Evolutionary conservation across 176 grass and related monocot species (phyloP).

Genomic region (Chloris gayana): DNA sequence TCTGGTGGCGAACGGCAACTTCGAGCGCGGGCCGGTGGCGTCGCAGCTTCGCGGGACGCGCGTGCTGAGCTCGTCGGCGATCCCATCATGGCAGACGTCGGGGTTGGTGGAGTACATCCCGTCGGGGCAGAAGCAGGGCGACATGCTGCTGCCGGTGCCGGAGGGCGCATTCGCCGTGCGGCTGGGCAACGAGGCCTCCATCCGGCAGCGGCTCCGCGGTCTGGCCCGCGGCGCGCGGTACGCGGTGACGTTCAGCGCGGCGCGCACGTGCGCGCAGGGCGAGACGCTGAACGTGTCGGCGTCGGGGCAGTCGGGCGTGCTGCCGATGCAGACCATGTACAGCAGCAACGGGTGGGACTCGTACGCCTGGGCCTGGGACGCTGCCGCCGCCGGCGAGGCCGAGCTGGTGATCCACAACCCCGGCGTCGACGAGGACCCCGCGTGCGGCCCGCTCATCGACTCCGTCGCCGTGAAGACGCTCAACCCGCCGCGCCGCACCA

Average conservation of each 20-base stretch:
- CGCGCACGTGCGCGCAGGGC: conserved; percentile 82
- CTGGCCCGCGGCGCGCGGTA: conserved; percentile 51
- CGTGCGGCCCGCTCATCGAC: conserved; percentile 84
- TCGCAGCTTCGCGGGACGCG: conserved; percentile 71
- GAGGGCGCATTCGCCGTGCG: conserved; percentile 81
- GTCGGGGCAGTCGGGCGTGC: conserved; percentile 57
- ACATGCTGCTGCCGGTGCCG: conserved; percentile 79
- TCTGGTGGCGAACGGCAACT: conserved; percentile 86
- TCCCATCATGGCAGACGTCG: conserved; percentile 65
- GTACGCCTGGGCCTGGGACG: conserved; percentile 82
- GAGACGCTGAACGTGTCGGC: conserved; percentile 78
- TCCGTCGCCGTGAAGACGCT: conserved; percentile 77
- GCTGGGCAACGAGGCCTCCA: conserved; percentile 86
- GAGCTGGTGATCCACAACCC: conserved; percentile 84
- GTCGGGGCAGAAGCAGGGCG: conserved; percentile 75
- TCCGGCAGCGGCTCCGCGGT: conserved; percentile 53
- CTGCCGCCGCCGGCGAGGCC: conserved; percentile 40
- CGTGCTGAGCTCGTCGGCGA: conserved; percentile 52
- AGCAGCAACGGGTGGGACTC: conserved; percentile 97
- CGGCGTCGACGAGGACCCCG: conserved; percentile 71
- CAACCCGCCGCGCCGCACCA: conserved; percentile 57
- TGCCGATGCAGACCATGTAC: conserved; percentile 90
- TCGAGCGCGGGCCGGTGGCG: conserved; percentile 57
- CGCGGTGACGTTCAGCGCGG: conserved; percentile 82
- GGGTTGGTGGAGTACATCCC: conserved; percentile 89